Evolutionary conservation across 1,284 basidiomycete species (phyloP), one percentile per base, ranked within the genome.

Genomic region (Sanghuangporus weigelae): DNA sequence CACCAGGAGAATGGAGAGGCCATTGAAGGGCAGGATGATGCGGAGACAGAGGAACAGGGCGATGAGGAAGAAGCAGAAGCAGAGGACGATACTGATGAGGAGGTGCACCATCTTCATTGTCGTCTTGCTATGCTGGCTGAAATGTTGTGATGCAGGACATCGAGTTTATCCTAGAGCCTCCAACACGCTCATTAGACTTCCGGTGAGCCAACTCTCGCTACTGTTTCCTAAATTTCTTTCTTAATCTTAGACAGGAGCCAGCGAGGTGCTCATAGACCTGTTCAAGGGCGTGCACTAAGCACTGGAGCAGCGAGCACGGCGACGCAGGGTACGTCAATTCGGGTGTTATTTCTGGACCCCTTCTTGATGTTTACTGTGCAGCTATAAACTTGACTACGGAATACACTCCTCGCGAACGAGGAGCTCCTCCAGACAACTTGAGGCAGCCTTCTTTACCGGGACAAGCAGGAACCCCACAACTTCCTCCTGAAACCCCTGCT

Each of bases 381-480:
- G 63, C 46, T n/a, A 46, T 44, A 21, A 62, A 58, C 44, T 42
- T 95, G 60, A 93, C 93, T 19, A 95, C 94, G 8, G 95, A 96
- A 76, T 96, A 96, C 74, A 94, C 89, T 0, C 92, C 92, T 7
- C 85, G 89, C n/a, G 84, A 91, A 64, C 81, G 93, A 51, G 87
- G 86, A 7, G 81, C 77, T 57, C 44, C 72, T 8, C 36, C 69
- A 21, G 65, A 70, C 2, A 61, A 70, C 56, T 55, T 69, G 63
- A 63, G 71, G 68, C 51, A 71, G 71, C 14, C 71, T 63, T 60
- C 76, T 62, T 61, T 76, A 60, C 67, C 69, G 59, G 61, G 74
- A n/a, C 62, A 53, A 55, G 57, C 49, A 16, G 67, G 71, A 39
- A 64, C 72, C 39, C 57, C 60, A 42, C 68, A 71, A 48, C 35